These are phyloP conservation scores for Sphagnum magellanicum DNA, from an alignment of 228 moss, liverwort and hornwort genomes.

Conservation along the genomic window DNA sequence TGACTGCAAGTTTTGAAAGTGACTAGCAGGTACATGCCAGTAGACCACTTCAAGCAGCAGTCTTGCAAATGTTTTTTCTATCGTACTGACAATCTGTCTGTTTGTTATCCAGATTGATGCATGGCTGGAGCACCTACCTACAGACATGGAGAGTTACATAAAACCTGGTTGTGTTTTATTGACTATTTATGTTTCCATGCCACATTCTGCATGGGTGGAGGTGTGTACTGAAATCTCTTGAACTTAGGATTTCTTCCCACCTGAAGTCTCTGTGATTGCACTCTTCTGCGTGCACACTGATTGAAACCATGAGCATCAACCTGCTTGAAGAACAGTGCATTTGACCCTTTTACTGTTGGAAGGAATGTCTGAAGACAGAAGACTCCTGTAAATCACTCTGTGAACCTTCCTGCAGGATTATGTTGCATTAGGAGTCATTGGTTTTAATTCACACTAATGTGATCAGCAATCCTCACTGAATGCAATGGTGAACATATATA, in stretches of 20 bases:
- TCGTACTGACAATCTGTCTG: not conserved
- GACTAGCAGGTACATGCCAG: not conserved
- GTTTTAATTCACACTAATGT: not conserved
- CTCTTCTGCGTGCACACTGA: not conserved
- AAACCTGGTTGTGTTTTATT: slow-evolving; percentile 87
- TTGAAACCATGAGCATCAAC: not conserved
- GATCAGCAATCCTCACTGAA: not conserved
- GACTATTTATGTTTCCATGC: slow-evolving; percentile 78
- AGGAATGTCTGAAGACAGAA: not conserved
- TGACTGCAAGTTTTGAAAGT: not conserved
- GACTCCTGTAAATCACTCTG: not conserved
- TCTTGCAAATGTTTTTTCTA: not conserved
- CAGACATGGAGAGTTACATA: slow-evolving; percentile 89
- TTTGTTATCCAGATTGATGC: slow-evolving; percentile 50
- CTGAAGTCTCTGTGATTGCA: not conserved
- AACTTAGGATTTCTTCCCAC: too few relatives aligned
- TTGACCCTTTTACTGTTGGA: not conserved
- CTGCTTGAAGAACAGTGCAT: too few relatives aligned
- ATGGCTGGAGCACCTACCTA: slow-evolving; percentile 76
- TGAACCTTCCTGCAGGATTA: not conserved
- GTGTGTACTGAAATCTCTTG: slow-evolving; percentile 10
- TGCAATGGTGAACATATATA: not conserved
- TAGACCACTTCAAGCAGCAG: not conserved
- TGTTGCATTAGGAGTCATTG: not conserved
- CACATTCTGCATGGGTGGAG: slow-evolving; percentile 55